Evolutionary conservation across 2,329 filamentous ascomycete species (phyloP).

Genomic region (Aspergillus brunneoviolaceus): DNA sequence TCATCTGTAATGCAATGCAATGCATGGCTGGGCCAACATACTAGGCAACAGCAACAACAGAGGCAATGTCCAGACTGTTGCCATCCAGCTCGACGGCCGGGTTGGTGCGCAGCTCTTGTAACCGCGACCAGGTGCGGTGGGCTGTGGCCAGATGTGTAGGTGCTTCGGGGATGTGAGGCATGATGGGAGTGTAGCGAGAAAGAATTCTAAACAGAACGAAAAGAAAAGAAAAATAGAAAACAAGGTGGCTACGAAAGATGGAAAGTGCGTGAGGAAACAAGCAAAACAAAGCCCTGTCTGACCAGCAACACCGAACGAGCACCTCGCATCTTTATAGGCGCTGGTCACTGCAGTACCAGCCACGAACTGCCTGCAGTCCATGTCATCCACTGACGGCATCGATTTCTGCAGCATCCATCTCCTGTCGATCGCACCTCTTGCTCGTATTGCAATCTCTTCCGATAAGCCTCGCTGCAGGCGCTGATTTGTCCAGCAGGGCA

Average conservation of each 20-base stretch:
- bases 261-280: background rate
- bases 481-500: background rate
- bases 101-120: slow-evolving; percentile 11
- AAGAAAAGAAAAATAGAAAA: no score
- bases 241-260: background rate
- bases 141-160: slow-evolving; percentile 10
- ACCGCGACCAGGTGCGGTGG: slow-evolving; percentile 10
- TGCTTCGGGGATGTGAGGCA: slow-evolving; percentile 5
- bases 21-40: slow-evolving; percentile 1
- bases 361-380: background rate
- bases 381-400: no score
- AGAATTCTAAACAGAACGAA: background rate
- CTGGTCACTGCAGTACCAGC: background rate
- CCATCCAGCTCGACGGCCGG: slow-evolving; percentile 13
- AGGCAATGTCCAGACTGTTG: slow-evolving; percentile 16
- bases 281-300: background rate
- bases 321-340: background rate
- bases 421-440: background rate
- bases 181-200: background rate
- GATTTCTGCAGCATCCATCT: background rate
- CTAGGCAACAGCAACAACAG: slow-evolving; percentile 17
- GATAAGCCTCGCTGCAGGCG: background rate
- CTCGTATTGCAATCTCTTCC: background rate
- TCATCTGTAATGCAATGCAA: no score
- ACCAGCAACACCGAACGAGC: background rate